These are phyloP conservation scores for Talaromyces rugulosus DNA, from an alignment of 2,329 filamentous ascomycete genomes.

Conservation along the genomic window DNA sequence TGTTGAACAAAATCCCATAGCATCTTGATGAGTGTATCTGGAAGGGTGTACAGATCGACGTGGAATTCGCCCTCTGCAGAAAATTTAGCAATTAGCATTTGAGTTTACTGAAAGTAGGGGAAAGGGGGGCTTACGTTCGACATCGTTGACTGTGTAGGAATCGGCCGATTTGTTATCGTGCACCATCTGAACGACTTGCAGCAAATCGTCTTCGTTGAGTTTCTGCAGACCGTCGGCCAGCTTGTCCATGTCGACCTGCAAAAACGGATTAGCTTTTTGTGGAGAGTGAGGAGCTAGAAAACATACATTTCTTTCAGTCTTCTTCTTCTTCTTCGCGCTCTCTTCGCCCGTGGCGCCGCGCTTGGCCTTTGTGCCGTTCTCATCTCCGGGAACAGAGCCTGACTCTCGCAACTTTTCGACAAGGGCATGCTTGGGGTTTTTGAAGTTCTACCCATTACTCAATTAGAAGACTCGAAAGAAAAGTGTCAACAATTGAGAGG, in stretches of 20 bases:
- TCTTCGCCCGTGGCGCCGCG: constrained; percentile 52
- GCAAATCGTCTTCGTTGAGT: constrained; percentile 84
- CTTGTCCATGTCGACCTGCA: constrained; percentile 84
- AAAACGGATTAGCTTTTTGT: neutral
- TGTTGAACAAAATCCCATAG: constrained; percentile 79
- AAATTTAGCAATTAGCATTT: neutral
- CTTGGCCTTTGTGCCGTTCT: constrained; percentile 62
- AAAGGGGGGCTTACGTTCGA: constrained; percentile 67
- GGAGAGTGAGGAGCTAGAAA: neutral
- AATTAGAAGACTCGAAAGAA: neutral
- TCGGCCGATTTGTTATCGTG: constrained; percentile 94
- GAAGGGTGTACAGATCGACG: constrained; percentile 95
- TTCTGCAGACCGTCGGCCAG: constrained; percentile 86
- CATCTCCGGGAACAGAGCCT: constrained; percentile 74
- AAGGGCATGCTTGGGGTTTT: constrained; percentile 86
- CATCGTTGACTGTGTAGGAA: constrained; percentile 95
- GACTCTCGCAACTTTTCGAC: constrained; percentile 75
- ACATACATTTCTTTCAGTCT: constrained; percentile 57
- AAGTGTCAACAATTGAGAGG: too few species aligned
- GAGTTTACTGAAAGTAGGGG: neutral
- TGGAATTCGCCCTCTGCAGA: constrained; percentile 86
- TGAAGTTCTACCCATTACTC: constrained; percentile 61
- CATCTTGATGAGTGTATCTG: constrained; percentile 82
- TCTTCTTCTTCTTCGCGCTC: constrained; percentile 71
- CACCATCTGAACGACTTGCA: constrained; percentile 95